phyloP scores from a whole-genome alignment of 768 basidiomycete species.

The Xerocomellus chrysenteron region DNA sequence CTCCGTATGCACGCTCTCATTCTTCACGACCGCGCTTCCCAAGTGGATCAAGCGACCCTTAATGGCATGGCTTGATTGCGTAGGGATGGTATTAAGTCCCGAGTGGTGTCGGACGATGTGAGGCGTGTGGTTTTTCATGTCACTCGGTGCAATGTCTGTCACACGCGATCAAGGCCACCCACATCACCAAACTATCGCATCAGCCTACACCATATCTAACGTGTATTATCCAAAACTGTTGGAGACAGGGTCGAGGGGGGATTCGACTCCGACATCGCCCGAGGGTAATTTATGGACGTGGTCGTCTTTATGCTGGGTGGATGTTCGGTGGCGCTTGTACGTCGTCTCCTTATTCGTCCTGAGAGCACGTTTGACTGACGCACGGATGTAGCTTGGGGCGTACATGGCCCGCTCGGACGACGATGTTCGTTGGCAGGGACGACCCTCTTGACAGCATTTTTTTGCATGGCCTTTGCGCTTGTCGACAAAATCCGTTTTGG shows the following conservation, averaged over 20 bases:
- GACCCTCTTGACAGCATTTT: slow-evolving; percentile 20
- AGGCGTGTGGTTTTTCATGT: slow-evolving; percentile 73
- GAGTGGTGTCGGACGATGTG: slow-evolving; percentile 83
- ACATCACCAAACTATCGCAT: not conserved
- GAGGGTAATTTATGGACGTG: no score
- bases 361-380: no score
- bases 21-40: slow-evolving; percentile 36
- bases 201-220: slow-evolving; percentile 67
- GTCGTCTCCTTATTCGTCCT: no score
- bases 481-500: slow-evolving; percentile 49
- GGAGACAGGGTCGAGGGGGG: no score
- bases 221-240: no score
- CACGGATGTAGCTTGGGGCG: no score
- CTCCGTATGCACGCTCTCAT: no score
- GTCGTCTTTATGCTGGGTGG: no score
- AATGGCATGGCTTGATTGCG: slow-evolving; percentile 65
- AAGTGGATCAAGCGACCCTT: slow-evolving; percentile 56
- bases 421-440: no score
- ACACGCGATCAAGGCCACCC: not conserved
- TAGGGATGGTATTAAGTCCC: slow-evolving; percentile 70
- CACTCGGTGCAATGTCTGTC: slow-evolving; percentile 54
- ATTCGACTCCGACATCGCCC: no score
- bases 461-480: slow-evolving; percentile 67
- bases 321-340: no score
- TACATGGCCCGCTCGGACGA: no score